A percentile compares a stretch with the other conserved stretches of the same genome.
Conservation (phyloP, 805 yeast species). For the Hanseniaspora hatyaiensis region DNA sequence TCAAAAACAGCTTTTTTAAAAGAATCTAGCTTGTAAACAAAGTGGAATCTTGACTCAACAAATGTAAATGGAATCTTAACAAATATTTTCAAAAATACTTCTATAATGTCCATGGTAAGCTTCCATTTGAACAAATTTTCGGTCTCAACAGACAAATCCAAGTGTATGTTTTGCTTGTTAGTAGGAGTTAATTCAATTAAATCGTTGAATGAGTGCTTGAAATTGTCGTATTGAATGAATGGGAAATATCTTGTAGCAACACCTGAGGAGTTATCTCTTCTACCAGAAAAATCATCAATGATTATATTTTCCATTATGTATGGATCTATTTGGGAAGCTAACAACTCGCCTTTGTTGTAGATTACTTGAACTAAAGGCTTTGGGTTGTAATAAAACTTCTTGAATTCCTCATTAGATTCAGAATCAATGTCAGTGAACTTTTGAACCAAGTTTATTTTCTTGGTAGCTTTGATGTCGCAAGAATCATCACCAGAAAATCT, state of each 20-base stretch:
- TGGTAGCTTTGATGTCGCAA: conserved; percentile 18
- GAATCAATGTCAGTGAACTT: conserved; percentile 21
- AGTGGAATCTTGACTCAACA: conserved; percentile 13
- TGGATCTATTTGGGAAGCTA: conserved; percentile 3
- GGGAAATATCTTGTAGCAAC: conserved; percentile 31
- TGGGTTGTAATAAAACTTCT: conserved; percentile 10
- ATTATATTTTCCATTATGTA: conserved; percentile 7
- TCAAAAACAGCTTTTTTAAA: conserved; percentile 14
- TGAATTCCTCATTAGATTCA: conserved; percentile 7
- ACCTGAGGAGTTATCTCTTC: conserved; percentile 28
- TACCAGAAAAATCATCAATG: conserved; percentile 18
- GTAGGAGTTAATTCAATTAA: conserved; percentile 26
- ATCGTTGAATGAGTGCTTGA: conserved; percentile 33
- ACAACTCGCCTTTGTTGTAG: conserved; percentile 13
- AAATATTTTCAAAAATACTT: conserved; percentile 6
- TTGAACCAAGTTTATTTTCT: conserved; percentile 24
- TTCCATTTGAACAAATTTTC: conserved; percentile 8
- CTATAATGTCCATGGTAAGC: background rate
- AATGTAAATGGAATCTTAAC: conserved; percentile 15
- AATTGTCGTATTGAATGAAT: conserved; percentile 30
- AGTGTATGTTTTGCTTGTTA: conserved; percentile 12
- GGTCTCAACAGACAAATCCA: conserved; percentile 17
- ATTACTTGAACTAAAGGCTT: conserved; percentile 8
- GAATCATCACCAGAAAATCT: conserved; percentile 18
- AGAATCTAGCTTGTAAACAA: conserved; percentile 14